Conservation (phyloP, 768 basidiomycete species). For the Amanita exitialis region DNA sequence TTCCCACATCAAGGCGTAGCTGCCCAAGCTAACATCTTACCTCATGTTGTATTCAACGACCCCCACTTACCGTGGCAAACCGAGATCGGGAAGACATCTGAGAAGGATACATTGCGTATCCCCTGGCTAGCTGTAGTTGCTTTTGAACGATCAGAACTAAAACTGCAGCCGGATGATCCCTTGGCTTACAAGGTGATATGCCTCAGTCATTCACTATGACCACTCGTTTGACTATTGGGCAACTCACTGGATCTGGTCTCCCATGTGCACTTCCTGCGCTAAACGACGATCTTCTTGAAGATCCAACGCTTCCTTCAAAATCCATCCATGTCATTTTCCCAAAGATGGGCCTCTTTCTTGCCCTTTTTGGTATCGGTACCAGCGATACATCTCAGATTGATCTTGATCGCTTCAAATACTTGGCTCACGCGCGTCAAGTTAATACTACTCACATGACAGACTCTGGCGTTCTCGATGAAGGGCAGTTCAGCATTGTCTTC, state of each 20-base stretch:
- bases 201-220: neutral
- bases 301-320: no score
- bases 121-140: neutral
- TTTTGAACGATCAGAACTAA: neutral
- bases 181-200: no score
- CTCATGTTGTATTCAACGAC: neutral
- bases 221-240: neutral
- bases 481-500: neutral
- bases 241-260: neutral
- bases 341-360: neutral
- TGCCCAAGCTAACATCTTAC: neutral
- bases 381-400: neutral
- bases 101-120: no score
- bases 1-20: neutral
- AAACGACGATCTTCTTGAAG: neutral
- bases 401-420: neutral
- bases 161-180: neutral
- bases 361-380: neutral
- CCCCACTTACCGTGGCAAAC: neutral
- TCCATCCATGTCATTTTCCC: neutral
- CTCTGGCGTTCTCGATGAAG: neutral
- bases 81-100: no score
- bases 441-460: neutral
- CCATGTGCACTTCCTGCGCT: neutral
- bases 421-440: neutral